Evolutionary conservation across 2,329 filamentous ascomycete genomes (phyloP), one percentile per base, ranked within the genome.

Genomic region (Colletotrichum sansevieriae): DNA sequence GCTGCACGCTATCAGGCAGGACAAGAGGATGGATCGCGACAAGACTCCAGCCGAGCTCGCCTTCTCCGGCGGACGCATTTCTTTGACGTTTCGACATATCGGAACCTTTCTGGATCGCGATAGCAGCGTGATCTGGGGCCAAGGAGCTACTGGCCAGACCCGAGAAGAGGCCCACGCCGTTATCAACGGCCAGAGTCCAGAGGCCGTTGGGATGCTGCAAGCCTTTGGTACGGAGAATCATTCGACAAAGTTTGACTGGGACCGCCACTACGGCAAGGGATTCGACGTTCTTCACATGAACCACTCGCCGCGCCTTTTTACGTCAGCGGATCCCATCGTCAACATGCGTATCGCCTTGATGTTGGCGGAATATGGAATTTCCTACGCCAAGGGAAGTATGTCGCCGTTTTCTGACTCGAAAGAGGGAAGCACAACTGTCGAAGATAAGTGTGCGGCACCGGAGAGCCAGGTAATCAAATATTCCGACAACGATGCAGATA

Each of bases 141-240:
- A 98, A 79, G 96, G 96, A 3, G 95, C 95, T 0, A 88, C 87
- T 0, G 83, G 82, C 7, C 97, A 97, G 80, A 84, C 82, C 0
- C 83, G 84, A 25, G 83, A 84, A 0, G 80, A 83, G 0, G 94
- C 94, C 0, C 81, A 82, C 1, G 74, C 82, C 0, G 90, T 97
- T 11, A 78, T 94, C 63, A 93, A 93, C 71, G 93, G 91, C 0
- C 87, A 93, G 71, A 84, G 86, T 1, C 79, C 83, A 3, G 88
- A 92, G 74, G 90, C 90, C 0, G 83, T 92, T 55, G 81, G 80
- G 52, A 87, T 99, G 82, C 85, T 98, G 47, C 84, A 83, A 62
- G 93, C 92, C 0, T 98, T 99, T 79, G 92, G 94, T 0, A 85
- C 84, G 15, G 96, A 99, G 82, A 99, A 99, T 75, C 90, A 93